A percentile compares a stretch with the other conserved stretches of the same genome.
Conservation (phyloP, 78 protist genomes). For the Chrysochromulina parva region DNA sequence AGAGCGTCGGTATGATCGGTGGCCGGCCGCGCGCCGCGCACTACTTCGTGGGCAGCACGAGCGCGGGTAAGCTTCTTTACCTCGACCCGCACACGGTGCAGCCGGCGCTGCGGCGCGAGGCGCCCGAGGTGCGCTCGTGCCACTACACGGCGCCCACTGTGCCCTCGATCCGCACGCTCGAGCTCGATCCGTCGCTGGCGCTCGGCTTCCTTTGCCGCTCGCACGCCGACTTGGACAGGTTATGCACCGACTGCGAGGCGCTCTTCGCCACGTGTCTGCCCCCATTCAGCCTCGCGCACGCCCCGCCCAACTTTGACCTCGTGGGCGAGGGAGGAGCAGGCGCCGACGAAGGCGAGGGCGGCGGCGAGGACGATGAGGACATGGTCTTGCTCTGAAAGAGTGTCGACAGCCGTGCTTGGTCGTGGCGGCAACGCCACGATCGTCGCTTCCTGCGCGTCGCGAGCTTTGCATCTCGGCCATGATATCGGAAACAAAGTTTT, state of each 20-base stretch:
- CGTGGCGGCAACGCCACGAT: no score
- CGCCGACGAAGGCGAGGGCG: not conserved
- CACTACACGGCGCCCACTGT: not conserved
- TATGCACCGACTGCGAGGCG: not conserved
- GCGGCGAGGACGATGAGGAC: not conserved
- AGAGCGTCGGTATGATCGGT: constrained; percentile 17
- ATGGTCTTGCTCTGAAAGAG: not conserved
- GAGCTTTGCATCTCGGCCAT: no score
- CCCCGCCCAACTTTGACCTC: not conserved
- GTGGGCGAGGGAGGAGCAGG: not conserved
- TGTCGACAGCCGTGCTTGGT: no score
- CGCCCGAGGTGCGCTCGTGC: not conserved
- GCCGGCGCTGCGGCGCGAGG: not conserved
- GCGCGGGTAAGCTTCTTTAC: not conserved
- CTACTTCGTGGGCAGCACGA: not conserved
- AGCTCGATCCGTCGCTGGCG: constrained; percentile 27
- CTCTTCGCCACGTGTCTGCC: not conserved
- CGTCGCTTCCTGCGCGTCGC: no score
- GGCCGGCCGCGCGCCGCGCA: constrained; percentile 1
- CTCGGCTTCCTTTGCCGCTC: constrained; percentile 5
- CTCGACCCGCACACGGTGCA: constrained; percentile 27
- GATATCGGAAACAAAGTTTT: no score
- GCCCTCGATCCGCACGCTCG: not conserved
- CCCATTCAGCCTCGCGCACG: not conserved
- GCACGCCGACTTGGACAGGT: not conserved